Percentiles rank a stretch among this genome's conserved stretches.
phyloP scores from a whole-genome alignment of 306 rosid species.

The Styphnolobium japonicum region DNA sequence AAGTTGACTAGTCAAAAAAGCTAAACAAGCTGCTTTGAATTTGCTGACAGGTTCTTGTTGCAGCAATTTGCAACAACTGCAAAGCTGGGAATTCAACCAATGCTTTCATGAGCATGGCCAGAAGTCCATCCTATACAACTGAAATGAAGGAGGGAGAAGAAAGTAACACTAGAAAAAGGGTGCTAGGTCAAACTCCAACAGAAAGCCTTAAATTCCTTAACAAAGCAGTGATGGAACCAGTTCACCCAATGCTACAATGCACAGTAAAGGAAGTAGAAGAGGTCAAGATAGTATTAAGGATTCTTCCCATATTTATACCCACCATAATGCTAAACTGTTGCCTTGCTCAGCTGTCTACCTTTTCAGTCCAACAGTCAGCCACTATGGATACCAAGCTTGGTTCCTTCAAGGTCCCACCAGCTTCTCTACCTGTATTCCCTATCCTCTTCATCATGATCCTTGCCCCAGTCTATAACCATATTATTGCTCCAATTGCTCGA shows the following conservation, averaged over 20 bases:
- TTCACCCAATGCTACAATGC: constrained; percentile 52
- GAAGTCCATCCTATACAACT: constrained; percentile 32
- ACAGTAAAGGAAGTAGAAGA: constrained; percentile 67
- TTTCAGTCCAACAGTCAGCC: constrained; percentile 82
- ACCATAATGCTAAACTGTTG: constrained; percentile 77
- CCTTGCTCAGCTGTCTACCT: constrained; percentile 85
- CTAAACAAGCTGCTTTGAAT: constrained; percentile 1
- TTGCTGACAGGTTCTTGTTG: constrained; percentile 58
- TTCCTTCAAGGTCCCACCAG: constrained; percentile 72
- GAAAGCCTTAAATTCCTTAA: constrained; percentile 57
- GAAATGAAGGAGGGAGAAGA: constrained; percentile 29
- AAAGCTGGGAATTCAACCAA: constrained; percentile 38
- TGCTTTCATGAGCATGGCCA: constrained; percentile 35
- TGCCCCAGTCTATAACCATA: constrained; percentile 63
- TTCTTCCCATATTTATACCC: constrained; percentile 71
- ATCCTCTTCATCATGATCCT: constrained; percentile 70
- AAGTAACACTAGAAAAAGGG: constrained; percentile 13
- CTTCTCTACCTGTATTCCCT: constrained; percentile 76
- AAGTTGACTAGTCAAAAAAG: neutral
- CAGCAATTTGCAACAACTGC: constrained; percentile 51
- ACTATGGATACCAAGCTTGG: constrained; percentile 73
- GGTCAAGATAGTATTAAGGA: constrained; percentile 48
- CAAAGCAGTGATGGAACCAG: constrained; percentile 41
- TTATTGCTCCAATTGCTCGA: constrained; percentile 56
- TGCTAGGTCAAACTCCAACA: constrained; percentile 25